A percentile compares a stretch with the other conserved stretches of the same genome.
These are phyloP conservation scores for Blastocystis sp. DNA, from an alignment of 352 stramenopile species.

Conservation along the genomic window DNA sequence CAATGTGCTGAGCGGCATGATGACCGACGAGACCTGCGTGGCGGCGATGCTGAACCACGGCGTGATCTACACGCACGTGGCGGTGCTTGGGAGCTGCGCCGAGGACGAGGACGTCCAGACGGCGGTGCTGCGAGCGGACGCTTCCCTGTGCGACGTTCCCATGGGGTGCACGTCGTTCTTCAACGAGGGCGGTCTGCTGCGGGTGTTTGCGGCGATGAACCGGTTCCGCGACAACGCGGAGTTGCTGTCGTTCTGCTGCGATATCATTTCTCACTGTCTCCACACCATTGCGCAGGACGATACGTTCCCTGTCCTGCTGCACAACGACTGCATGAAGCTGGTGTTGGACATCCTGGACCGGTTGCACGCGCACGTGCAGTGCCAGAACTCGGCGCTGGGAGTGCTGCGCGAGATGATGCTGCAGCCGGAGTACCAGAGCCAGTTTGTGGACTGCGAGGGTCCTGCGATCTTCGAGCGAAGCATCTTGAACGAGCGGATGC, in stretches of 20 bases:
- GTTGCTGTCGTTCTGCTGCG: conserved; percentile 50
- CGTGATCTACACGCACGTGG: conserved; percentile 9
- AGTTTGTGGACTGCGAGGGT: conserved; percentile 48
- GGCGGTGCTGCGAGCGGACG: background rate
- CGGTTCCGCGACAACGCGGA: background rate
- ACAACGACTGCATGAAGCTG: conserved; percentile 56
- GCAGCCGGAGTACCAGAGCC: conserved; percentile 44
- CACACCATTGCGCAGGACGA: conserved; percentile 10
- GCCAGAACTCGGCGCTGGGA: conserved; percentile 10
- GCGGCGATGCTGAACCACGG: conserved; percentile 54
- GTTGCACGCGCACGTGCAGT: background rate
- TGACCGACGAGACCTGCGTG: background rate
- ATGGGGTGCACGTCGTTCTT: conserved; percentile 58
- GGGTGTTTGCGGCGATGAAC: conserved; percentile 38
- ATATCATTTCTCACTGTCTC: conserved; percentile 31
- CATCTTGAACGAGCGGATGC: conserved; percentile 42
- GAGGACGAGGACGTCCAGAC: background rate
- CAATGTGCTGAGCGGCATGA: background rate
- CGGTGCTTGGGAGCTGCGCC: background rate
- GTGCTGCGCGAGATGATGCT: conserved; percentile 40
- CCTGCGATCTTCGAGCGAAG: background rate
- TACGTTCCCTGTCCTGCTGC: conserved; percentile 47
- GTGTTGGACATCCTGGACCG: conserved; percentile 40
- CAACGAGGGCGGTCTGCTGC: conserved; percentile 42
- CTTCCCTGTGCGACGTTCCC: conserved; percentile 1